These are phyloP conservation scores for Calonectria hawksworthii DNA, from an alignment of 2,329 filamentous ascomycete genomes.

Conservation along the genomic window DNA sequence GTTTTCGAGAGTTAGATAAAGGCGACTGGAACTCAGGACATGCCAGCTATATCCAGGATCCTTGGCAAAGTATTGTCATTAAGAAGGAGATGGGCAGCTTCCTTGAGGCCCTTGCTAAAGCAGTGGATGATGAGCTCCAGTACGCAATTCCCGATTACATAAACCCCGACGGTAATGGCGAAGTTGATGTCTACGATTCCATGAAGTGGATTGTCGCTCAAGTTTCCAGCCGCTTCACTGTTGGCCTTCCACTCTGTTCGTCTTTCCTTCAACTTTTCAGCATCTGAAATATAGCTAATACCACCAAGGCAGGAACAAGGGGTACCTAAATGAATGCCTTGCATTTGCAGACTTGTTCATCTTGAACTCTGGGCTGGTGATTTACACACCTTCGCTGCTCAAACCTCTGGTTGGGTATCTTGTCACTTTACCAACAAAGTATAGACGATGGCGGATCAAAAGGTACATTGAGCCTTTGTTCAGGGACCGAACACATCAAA, in stretches of 20 bases:
- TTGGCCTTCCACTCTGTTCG: constrained; percentile 26
- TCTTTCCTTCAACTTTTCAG: background rate
- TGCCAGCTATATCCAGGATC: constrained; percentile 26
- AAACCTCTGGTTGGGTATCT: constrained; percentile 22
- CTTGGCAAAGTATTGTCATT: constrained; percentile 28
- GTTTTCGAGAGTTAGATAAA: constrained; percentile 23
- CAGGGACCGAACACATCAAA: background rate
- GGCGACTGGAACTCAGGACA: constrained; percentile 25
- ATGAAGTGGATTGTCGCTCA: constrained; percentile 29
- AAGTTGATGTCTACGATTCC: constrained; percentile 28
- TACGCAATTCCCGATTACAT: constrained; percentile 20
- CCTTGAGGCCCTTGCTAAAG: constrained; percentile 10
- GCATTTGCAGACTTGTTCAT: constrained; percentile 25
- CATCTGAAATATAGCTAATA: background rate
- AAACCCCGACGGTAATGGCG: background rate
- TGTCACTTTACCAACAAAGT: constrained; percentile 22
- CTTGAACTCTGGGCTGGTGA: constrained; percentile 20
- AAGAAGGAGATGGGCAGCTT: constrained; percentile 28
- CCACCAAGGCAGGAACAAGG: constrained; percentile 13
- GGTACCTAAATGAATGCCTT: constrained; percentile 7
- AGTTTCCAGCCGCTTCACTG: constrained; percentile 27
- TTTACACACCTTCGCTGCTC: constrained; percentile 19
- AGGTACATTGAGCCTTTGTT: constrained; percentile 30
- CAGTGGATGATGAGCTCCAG: constrained; percentile 25
- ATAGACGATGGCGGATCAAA: constrained; percentile 33